A percentile compares a stretch with the other conserved stretches of the same genome.
phyloP scores from a whole-genome alignment of 2,329 filamentous ascomycete genomes.

The Botrytis medusae region DNA sequence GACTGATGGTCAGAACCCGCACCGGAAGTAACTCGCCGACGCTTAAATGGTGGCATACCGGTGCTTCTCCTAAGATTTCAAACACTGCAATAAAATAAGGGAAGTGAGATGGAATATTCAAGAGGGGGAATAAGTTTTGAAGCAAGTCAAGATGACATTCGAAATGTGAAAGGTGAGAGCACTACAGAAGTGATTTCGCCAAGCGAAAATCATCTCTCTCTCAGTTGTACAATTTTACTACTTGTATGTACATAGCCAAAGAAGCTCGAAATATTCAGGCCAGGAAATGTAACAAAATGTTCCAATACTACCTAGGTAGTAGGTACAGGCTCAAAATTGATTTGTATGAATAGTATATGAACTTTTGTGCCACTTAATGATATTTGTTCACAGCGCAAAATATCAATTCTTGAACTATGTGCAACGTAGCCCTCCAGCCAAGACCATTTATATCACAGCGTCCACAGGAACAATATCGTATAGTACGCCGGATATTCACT shows the following conservation, averaged over 20 bases:
- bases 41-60: conserved; percentile 31
- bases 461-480: background rate
- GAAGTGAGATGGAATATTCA: no score
- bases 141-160: background rate
- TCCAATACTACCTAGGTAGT: background rate
- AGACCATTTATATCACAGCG: background rate
- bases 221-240: conserved; percentile 2
- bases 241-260: background rate
- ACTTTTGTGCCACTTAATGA: conserved; percentile 6
- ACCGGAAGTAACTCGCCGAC: conserved; percentile 26
- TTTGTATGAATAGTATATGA: background rate
- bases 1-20: conserved; percentile 23
- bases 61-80: background rate
- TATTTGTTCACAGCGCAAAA: background rate
- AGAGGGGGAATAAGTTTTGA: background rate
- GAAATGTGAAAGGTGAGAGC: background rate
- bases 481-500: background rate
- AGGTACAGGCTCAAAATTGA: background rate
- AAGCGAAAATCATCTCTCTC: conserved; percentile 8
- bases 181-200: background rate
- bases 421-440: background rate
- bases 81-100: background rate
- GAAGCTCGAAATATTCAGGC: background rate
- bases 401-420: background rate
- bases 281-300: background rate